Conservation (phyloP, 345 rosid species). For the Abelmoschus esculentus region DNA sequence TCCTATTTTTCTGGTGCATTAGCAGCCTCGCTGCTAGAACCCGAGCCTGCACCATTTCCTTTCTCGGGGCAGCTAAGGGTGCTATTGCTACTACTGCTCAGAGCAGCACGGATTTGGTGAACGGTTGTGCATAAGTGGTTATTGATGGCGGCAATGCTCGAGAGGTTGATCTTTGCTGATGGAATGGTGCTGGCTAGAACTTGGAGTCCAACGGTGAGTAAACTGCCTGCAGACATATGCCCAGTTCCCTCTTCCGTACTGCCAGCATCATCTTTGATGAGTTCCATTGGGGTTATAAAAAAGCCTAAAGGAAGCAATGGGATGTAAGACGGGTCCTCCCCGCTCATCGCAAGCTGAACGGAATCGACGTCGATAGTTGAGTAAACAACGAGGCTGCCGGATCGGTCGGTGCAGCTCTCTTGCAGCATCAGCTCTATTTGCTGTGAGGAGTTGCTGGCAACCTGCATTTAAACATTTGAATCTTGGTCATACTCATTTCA, state of each 20-base stretch:
- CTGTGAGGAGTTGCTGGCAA: slow-evolving; percentile 77
- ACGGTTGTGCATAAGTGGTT: slow-evolving; percentile 61
- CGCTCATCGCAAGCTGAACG: slow-evolving; percentile 68
- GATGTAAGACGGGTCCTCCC: slow-evolving; percentile 65
- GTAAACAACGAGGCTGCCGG: slow-evolving; percentile 80
- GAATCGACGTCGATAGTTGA: slow-evolving; percentile 62
- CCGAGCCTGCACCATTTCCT: slow-evolving; percentile 22
- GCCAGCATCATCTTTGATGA: slow-evolving; percentile 6
- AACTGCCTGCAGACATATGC: slow-evolving; percentile 30
- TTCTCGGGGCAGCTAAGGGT: slow-evolving; percentile 14
- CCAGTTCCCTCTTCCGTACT: slow-evolving; percentile 10
- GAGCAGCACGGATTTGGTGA: slow-evolving; percentile 54
- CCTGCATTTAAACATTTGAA: slow-evolving; percentile 27
- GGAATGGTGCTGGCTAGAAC: slow-evolving; percentile 65
- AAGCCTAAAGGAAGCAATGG: slow-evolving; percentile 82
- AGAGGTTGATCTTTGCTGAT: slow-evolving; percentile 65
- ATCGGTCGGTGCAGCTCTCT: slow-evolving; percentile 76
- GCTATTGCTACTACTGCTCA: slow-evolving; percentile 12
- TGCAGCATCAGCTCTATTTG: slow-evolving; percentile 81
- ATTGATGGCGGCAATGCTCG: slow-evolving; percentile 55
- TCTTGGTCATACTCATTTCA: neutral
- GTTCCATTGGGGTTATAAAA: slow-evolving; percentile 46
- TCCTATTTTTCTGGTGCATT: slow-evolving; percentile 18
- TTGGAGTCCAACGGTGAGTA: slow-evolving; percentile 79
- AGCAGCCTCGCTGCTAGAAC: slow-evolving; percentile 15